These are phyloP conservation scores for Lavandula angustifolia DNA, from an alignment of 257 asterid species.

Conservation along the genomic window DNA sequence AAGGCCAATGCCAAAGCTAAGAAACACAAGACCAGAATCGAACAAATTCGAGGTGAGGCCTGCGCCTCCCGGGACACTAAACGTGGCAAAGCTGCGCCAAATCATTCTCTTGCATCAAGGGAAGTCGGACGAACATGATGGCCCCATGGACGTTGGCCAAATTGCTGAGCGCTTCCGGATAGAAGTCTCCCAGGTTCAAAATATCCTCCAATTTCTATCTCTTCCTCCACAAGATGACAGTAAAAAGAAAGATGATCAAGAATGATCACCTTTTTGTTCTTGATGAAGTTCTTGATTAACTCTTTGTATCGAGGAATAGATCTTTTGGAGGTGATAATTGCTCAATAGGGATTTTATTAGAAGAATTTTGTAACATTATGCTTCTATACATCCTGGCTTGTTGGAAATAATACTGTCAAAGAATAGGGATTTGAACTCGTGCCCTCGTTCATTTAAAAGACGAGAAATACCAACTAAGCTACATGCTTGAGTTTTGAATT, in stretches of 20 bases:
- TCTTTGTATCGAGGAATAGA: slow-evolving; percentile 24
- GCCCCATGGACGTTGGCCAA: slow-evolving; percentile 57
- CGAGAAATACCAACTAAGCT: too few species aligned
- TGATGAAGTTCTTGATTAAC: slow-evolving; percentile 8
- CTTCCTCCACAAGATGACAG: slow-evolving; percentile 64
- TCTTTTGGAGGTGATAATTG: slow-evolving; percentile 33
- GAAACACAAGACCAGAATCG: slow-evolving; percentile 68
- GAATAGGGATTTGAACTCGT: too few species aligned
- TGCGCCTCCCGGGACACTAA: slow-evolving; percentile 80
- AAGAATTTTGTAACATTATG: slow-evolving; percentile 22
- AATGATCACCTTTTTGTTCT: slow-evolving; percentile 15
- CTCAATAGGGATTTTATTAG: background rate
- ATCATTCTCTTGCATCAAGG: slow-evolving; percentile 81
- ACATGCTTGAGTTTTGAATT: too few species aligned
- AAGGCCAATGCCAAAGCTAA: slow-evolving; percentile 78
- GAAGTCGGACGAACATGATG: slow-evolving; percentile 57
- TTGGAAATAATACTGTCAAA: background rate
- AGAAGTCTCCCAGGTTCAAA: slow-evolving; percentile 64
- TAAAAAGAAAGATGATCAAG: slow-evolving; percentile 42
- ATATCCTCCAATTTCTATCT: slow-evolving; percentile 62
- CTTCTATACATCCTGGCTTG: slow-evolving; percentile 7
- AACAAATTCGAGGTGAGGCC: slow-evolving; percentile 70
- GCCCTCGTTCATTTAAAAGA: background rate
- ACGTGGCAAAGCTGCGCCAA: slow-evolving; percentile 64
- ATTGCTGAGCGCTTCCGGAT: slow-evolving; percentile 63